These are phyloP conservation scores for Boechera retrofracta DNA, from an alignment of 345 rosid species.

Conservation along the genomic window DNA sequence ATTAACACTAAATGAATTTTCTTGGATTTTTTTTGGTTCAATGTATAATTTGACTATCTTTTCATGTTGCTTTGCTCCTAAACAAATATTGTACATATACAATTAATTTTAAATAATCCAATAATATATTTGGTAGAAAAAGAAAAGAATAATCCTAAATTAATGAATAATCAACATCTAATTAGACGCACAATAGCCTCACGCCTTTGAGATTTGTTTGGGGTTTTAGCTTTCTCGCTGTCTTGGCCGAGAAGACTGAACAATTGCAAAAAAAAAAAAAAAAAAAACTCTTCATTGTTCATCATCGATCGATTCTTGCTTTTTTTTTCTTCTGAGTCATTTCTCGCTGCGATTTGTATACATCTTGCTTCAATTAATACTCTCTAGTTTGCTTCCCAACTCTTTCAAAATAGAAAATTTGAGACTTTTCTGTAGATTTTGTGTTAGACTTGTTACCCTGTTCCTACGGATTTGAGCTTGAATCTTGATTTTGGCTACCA, in stretches of 20 bases:
- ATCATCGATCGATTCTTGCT: conserved; percentile 25
- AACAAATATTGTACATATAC: background rate
- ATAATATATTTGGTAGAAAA: too few species aligned
- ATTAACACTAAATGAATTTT: background rate
- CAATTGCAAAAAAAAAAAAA: background rate
- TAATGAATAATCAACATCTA: too few species aligned
- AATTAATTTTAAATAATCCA: too few species aligned
- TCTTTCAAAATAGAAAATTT: background rate
- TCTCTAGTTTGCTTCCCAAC: background rate
- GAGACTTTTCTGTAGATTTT: background rate
- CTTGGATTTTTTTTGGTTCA: too few species aligned
- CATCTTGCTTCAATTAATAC: conserved; percentile 6
- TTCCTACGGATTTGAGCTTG: background rate
- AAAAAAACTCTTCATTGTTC: conserved; percentile 3
- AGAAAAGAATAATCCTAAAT: background rate
- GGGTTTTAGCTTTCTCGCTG: conserved; percentile 29
- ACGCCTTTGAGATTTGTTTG: background rate
- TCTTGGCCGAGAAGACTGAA: conserved; percentile 37
- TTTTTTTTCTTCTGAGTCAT: background rate
- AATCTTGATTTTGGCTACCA: conserved; percentile 1
- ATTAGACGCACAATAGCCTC: background rate
- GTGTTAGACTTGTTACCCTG: background rate
- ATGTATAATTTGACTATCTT: too few species aligned
- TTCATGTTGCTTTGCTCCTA: background rate
- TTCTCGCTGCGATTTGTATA: background rate